Base-by-base conservation (phyloP, 1,139 yeast genomes). In the Suhomyces bokatorum region DNA sequence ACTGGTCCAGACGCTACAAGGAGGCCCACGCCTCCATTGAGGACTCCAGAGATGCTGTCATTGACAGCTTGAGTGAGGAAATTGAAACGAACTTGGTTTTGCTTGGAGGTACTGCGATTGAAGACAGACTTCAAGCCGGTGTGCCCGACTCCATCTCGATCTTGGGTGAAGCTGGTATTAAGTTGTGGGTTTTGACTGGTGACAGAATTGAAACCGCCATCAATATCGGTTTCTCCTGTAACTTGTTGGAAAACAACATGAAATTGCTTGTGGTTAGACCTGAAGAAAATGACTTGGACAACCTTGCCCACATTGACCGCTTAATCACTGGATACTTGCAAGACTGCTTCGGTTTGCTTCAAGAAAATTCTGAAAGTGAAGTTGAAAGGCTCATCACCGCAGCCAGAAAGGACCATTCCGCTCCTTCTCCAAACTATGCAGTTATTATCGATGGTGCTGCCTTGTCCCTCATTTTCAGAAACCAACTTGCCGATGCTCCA, bases 171-270 rank as follows among this genome's bases (percentile, higher is more conserved):
- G 98, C 97, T 8, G 99, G 99, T 58, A 87, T 93, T 54, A 93
- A 93, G 65, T 73, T 93, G 44, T 93, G 99, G 99, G 98, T 93
- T 32, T 75, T 93, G 46, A 93, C 99, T 14, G 99, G 99, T 66
- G 99, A 93, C 67, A 87, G 91, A 68, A 95, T 93, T 39, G 99
- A 93, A 68, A 93, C 99, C 28, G 99, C 99, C 9, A 93, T 93
- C 60, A 93, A 93, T 61, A 93, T 93, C 71, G 99, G 99, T 5
- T 93, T 89, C 62, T 89, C 97, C 11, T 93, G 98, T 75, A 93
- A 93, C 58, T 72, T 93, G 52, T 75, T 93, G 51, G 89, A 87
- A 51, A 88, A 81, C 55, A 87, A 83, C 33, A 93, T 93, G 99
- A 86, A 88, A 57, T 71, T 93, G 44, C 67, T 93, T 48, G 89